A percentile compares a stretch with the other conserved stretches of the same genome.
These are phyloP conservation scores for Oxyria digyna DNA, from an alignment of 148 eudicot species.

Conservation along the genomic window DNA sequence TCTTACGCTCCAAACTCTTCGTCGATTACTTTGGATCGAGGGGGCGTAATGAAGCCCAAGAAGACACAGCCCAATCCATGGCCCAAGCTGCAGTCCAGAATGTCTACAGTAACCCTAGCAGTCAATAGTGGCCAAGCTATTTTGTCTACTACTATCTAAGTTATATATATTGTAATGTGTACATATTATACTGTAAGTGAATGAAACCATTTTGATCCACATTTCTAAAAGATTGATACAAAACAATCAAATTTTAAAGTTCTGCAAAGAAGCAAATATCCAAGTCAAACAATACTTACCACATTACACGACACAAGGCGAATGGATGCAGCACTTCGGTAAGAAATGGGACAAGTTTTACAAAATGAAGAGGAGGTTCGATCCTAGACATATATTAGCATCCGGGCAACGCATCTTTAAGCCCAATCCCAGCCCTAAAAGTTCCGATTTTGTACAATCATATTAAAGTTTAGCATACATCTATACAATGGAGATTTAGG, in stretches of 20 bases:
- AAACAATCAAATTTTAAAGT: conserved; percentile 41
- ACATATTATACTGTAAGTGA: no score
- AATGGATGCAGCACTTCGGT: conserved; percentile 75
- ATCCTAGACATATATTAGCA: conserved; percentile 58
- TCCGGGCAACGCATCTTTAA: conserved; percentile 71
- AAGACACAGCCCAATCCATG: no score
- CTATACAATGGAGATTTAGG: not conserved
- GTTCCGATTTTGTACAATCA: not conserved
- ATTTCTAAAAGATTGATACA: no score
- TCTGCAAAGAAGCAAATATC: conserved; percentile 44
- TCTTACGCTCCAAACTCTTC: no score
- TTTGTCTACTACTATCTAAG: no score
- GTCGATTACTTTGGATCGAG: no score
- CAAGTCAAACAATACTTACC: conserved; percentile 69
- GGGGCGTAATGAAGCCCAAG: no score
- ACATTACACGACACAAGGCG: conserved; percentile 44
- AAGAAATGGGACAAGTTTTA: conserved; percentile 49
- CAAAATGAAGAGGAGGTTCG: conserved; percentile 46
- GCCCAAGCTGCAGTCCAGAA: no score
- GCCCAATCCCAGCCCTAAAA: conserved; percentile 13
- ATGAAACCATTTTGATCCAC: no score
- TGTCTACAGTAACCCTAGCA: no score
- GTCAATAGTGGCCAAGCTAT: no score
- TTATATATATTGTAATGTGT: no score
- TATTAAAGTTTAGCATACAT: not conserved